Evolutionary conservation across 768 basidiomycete genomes (phyloP).

Genomic region (Tulasnella sp.): DNA sequence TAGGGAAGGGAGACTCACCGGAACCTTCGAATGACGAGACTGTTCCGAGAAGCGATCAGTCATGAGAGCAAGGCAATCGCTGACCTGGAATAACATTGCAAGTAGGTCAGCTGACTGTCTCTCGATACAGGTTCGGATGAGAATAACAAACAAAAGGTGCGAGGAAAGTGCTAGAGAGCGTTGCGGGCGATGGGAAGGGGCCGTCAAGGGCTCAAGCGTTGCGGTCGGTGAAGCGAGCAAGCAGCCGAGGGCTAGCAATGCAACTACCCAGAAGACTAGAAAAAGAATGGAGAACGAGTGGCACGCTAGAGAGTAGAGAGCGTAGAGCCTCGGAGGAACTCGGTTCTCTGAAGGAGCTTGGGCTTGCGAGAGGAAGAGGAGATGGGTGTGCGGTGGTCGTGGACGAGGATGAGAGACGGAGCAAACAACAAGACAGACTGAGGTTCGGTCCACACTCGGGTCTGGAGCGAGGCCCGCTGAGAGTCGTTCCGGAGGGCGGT

Average conservation of each 20-base stretch:
- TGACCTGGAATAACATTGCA: not conserved
- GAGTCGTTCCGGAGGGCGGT: not conserved
- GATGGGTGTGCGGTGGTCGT: not conserved
- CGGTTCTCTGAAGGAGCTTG: not conserved
- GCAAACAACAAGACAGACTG: not conserved
- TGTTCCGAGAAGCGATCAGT: not conserved
- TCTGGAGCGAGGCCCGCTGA: not conserved
- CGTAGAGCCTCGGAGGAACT: not conserved
- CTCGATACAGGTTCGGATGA: not conserved
- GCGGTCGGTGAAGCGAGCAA: not conserved
- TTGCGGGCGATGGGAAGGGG: not conserved
- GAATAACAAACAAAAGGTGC: not conserved
- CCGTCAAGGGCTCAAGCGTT: not conserved
- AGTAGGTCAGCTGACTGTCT: not conserved
- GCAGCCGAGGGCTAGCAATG: not conserved
- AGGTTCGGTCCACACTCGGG: not conserved
- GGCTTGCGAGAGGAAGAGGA: not conserved
- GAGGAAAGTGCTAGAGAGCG: too few species aligned
- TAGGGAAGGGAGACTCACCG: not conserved
- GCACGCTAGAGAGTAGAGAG: not conserved
- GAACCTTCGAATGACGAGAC: not conserved
- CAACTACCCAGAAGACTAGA: not conserved
- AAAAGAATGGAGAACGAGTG: not conserved
- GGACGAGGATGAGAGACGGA: not conserved
- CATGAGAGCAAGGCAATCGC: not conserved